These are phyloP conservation scores for Candolleomyces eurysporus DNA, from an alignment of 768 basidiomycete species.

Conservation along the genomic window DNA sequence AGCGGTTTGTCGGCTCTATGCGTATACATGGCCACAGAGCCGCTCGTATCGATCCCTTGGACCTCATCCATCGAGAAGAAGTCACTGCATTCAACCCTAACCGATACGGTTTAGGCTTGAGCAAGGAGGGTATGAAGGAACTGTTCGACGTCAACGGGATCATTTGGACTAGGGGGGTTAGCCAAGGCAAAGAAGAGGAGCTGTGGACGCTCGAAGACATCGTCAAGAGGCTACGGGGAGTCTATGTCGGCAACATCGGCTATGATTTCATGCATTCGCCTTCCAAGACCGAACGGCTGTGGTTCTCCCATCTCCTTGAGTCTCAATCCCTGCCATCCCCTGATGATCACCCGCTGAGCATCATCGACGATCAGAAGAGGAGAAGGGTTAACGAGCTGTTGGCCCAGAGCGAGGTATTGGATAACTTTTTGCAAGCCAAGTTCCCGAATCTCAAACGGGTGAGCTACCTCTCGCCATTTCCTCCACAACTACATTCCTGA, in stretches of 20 bases:
- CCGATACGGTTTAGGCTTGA: constrained; percentile 64
- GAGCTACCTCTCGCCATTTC: constrained; percentile 12
- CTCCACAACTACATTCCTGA: background rate
- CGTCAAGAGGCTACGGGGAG: constrained; percentile 59
- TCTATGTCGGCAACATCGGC: constrained; percentile 84
- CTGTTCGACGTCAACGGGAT: constrained; percentile 79
- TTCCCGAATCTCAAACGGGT: constrained; percentile 84
- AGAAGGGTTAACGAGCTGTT: constrained; percentile 66
- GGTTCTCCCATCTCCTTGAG: constrained; percentile 88
- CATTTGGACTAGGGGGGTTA: constrained; percentile 64
- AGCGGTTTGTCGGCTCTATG: constrained; percentile 88
- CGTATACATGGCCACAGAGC: constrained; percentile 85
- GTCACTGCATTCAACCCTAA: constrained; percentile 69
- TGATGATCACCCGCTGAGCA: constrained; percentile 28
- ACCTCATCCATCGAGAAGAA: constrained; percentile 82
- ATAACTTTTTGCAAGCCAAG: constrained; percentile 81
- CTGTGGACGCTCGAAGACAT: constrained; percentile 74
- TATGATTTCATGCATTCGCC: constrained; percentile 94
- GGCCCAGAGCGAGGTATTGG: constrained; percentile 75
- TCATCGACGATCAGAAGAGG: constrained; percentile 36
- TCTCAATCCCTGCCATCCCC: constrained; percentile 43
- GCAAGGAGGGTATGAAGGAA: constrained; percentile 15
- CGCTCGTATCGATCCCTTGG: constrained; percentile 83
- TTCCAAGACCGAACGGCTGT: constrained; percentile 79
- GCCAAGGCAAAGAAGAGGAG: constrained; percentile 27